These are phyloP conservation scores for Arabidopsis hybrid DNA, from an alignment of 441 rosid genomes.

Conservation along the genomic window DNA sequence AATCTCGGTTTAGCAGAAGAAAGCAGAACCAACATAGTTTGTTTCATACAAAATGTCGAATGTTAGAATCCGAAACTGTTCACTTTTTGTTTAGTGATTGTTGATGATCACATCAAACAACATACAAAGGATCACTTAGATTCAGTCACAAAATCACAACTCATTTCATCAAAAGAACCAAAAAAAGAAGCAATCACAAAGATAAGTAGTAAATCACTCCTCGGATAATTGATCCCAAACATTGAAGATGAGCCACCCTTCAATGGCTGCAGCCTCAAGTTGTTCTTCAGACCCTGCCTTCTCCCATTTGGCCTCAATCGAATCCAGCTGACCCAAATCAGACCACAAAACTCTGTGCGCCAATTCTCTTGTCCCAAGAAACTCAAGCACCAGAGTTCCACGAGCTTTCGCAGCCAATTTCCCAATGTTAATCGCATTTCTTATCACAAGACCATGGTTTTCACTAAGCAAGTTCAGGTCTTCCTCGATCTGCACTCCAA, in stretches of 20 bases:
- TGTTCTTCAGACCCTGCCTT: conserved; percentile 29
- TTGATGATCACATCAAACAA: conserved; percentile 12
- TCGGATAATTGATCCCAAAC: conserved; percentile 40
- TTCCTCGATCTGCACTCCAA: conserved; percentile 43
- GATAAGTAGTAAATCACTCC: conserved; percentile 7
- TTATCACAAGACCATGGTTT: conserved; percentile 40
- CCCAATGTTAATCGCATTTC: conserved; percentile 37
- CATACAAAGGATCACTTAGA: neutral
- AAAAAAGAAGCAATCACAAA: neutral
- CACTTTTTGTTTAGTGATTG: neutral
- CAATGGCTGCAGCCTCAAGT: conserved; percentile 45
- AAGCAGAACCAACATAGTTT: conserved; percentile 1
- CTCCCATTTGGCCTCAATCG: conserved; percentile 41
- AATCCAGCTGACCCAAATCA: conserved; percentile 42
- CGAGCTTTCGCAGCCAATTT: conserved; percentile 37
- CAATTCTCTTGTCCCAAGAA: conserved; percentile 43
- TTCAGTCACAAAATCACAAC: conserved; percentile 14
- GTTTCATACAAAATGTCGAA: neutral
- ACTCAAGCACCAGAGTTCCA: conserved; percentile 41
- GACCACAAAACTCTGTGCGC: conserved; percentile 43
- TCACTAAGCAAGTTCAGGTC: conserved; percentile 41
- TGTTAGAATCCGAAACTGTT: neutral
- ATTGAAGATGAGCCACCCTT: conserved; percentile 46
- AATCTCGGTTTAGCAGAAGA: neutral
- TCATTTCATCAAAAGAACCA: neutral